phyloP scores from a whole-genome alignment of 306 rosid genomes.

The Macrotyloma uniflorum region DNA sequence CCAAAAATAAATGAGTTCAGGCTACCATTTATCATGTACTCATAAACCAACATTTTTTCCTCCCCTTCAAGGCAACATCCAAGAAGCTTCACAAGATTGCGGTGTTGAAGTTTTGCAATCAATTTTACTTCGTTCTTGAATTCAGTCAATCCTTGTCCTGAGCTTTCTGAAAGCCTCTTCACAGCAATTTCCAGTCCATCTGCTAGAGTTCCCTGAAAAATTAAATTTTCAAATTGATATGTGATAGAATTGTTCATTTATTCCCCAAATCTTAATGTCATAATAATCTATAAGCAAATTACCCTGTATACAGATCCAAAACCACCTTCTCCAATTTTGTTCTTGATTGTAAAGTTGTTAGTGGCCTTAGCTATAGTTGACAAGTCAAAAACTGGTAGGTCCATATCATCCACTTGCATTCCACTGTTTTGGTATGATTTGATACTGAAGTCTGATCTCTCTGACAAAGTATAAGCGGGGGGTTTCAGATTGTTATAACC shows the following conservation, averaged over 20 bases:
- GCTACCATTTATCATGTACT: conserved; percentile 53
- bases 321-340: conserved; percentile 64
- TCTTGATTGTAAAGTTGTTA: conserved; percentile 41
- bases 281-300: conserved; percentile 5
- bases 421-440: conserved; percentile 34
- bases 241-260: not conserved
- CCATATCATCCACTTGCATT: conserved; percentile 55
- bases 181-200: conserved; percentile 62
- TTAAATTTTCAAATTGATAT: not conserved
- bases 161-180: conserved; percentile 55
- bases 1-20: conserved; percentile 58
- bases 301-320: conserved; percentile 67
- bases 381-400: conserved; percentile 52
- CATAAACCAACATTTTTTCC: conserved; percentile 51
- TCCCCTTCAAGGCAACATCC: conserved; percentile 60
- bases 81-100: conserved; percentile 63
- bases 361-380: conserved; percentile 53
- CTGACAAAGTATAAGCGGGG: not conserved
- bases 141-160: conserved; percentile 53
- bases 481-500: not conserved
- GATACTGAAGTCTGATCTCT: conserved; percentile 21
- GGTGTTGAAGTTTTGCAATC: conserved; percentile 61
- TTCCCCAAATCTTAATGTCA: not conserved
- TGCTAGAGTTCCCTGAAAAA: conserved; percentile 47
- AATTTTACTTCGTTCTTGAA: conserved; percentile 60